Evolutionary conservation across 148 eudicot genomes (phyloP).

Genomic region (Rhododendron ovatum): DNA sequence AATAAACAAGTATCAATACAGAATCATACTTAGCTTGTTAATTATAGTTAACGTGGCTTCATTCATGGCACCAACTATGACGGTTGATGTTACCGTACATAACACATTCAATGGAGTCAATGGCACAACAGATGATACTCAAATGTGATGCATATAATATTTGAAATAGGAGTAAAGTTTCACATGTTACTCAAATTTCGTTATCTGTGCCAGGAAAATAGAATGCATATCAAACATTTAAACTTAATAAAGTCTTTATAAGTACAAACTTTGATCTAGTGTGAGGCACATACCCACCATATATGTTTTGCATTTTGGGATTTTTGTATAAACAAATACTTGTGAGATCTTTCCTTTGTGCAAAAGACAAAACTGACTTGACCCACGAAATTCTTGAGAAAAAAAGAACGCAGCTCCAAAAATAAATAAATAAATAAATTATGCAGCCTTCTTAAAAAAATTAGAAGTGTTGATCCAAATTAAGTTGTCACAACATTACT

Average conservation of each 20-base stretch:
- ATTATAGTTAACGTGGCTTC: neutral
- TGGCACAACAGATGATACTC: neutral
- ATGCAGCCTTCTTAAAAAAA: neutral
- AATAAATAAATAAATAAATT: too few species aligned
- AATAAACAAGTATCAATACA: neutral
- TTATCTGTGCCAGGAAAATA: neutral
- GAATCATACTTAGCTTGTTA: neutral
- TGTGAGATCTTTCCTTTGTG: too few species aligned
- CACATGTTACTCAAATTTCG: neutral
- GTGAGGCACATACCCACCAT: too few species aligned
- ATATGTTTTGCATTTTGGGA: too few species aligned
- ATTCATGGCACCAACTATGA: neutral
- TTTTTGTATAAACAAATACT: too few species aligned
- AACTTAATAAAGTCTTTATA: neutral
- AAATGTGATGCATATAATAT: neutral
- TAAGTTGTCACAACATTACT: neutral
- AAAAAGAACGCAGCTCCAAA: neutral
- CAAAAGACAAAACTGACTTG: too few species aligned
- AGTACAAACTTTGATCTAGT: too few species aligned
- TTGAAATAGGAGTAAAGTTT: neutral
- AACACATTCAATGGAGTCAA: neutral
- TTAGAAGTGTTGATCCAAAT: neutral
- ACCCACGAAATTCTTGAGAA: neutral
- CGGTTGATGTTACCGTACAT: neutral
- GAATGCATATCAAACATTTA: neutral